Conservation (phyloP, 164 flowering plant species). For the Tetrastigma voinierianum region DNA sequence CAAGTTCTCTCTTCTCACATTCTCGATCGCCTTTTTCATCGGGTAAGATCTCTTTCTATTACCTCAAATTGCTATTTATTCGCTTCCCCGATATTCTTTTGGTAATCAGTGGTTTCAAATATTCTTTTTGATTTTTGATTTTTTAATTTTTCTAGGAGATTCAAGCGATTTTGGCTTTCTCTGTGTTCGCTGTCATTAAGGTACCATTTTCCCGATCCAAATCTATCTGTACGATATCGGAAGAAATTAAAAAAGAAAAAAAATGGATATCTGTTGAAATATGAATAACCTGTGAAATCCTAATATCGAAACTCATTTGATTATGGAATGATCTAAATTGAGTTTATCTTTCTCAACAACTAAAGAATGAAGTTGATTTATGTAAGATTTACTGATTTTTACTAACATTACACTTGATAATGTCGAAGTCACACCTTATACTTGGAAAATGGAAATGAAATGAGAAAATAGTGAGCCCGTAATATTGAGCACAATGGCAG, state of each 20-base stretch:
- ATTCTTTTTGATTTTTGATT: background rate
- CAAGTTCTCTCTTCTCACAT: slow-evolving; percentile 45
- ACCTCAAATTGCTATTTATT: slow-evolving; percentile 1
- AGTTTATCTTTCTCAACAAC: no score
- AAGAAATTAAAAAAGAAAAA: background rate
- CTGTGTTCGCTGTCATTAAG: slow-evolving; percentile 51
- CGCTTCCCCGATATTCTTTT: background rate
- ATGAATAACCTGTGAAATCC: no score
- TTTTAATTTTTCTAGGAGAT: slow-evolving; percentile 51
- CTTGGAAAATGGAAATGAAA: no score
- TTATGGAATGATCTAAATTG: no score
- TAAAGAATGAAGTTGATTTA: no score
- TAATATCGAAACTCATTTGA: no score
- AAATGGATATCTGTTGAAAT: no score
- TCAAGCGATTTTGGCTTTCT: slow-evolving; percentile 67
- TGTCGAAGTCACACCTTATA: no score
- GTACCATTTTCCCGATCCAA: slow-evolving; percentile 25
- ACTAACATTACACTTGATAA: no score
- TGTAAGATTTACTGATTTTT: no score
- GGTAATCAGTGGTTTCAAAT: background rate
- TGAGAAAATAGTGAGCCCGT: no score
- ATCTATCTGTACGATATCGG: background rate
- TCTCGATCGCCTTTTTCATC: slow-evolving; percentile 47
- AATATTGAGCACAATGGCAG: no score
- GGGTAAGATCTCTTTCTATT: slow-evolving; percentile 36